These are phyloP conservation scores for Limnomonas spitsbergensis DNA, from an alignment of 139 green algal species.

Conservation along the genomic window DNA sequence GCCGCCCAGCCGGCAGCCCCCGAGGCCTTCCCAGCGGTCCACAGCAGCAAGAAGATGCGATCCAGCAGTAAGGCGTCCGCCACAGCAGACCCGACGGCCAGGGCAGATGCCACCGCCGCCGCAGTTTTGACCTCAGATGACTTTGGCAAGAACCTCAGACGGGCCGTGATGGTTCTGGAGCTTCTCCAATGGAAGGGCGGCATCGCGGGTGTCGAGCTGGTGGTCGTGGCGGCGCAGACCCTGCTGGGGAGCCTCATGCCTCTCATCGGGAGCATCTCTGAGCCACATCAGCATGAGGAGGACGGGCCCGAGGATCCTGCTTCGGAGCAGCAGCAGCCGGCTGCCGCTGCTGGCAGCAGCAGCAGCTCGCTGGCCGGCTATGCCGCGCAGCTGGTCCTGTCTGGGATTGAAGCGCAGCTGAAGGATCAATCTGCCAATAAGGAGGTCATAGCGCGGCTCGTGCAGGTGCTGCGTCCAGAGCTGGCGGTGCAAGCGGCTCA, in stretches of 20 bases:
- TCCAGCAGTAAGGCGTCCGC: background rate
- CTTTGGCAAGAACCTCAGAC: background rate
- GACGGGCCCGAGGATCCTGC: constrained; percentile 4
- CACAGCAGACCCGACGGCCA: background rate
- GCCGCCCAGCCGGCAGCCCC: background rate
- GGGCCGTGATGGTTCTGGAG: constrained; percentile 13
- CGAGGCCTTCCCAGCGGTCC: background rate
- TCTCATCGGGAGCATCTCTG: constrained; percentile 8
- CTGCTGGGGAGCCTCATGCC: constrained; percentile 8
- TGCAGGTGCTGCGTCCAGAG: constrained; percentile 17
- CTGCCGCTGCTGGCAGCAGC: background rate
- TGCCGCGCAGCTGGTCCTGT: constrained; percentile 54
- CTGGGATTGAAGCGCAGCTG: constrained; percentile 28
- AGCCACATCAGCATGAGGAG: background rate
- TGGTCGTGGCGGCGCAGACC: background rate
- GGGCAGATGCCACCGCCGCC: background rate
- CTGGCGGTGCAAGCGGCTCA: constrained; percentile 56
- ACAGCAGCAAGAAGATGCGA: background rate
- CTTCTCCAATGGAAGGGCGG: constrained; percentile 17
- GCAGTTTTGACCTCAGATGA: background rate
- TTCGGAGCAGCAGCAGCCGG: background rate
- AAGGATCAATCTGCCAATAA: background rate
- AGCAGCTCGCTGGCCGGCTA: constrained; percentile 43
- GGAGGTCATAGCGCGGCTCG: background rate
- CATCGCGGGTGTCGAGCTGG: background rate